Evolutionary conservation across 805 yeast genomes (phyloP), one percentile per base, ranked within the genome.

Genomic region (Ogataea henricii): DNA sequence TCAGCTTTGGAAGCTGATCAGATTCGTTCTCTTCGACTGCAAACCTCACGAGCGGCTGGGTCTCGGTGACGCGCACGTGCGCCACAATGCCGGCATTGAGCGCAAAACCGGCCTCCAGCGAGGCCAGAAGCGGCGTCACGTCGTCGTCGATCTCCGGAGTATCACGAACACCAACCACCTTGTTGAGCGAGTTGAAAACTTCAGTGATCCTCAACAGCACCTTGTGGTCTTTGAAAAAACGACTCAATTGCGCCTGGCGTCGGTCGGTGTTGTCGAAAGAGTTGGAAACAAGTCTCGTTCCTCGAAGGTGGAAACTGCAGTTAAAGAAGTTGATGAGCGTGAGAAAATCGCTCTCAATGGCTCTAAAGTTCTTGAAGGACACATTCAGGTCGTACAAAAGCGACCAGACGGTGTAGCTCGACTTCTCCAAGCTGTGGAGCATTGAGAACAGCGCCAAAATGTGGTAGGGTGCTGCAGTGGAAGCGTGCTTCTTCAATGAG

Each of bases 301-400:
- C 38, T 18, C 33, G 26, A 3, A 43, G 20, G 9, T 47, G 38
- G 29, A 50, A 46, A 22, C 50, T 37, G 43, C 36, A 41, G 14
- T 49, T 43, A 43, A 56, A 47, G 40, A 50, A 56, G 45, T 56
- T 56, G 40, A 54, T 42, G 22, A 56, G 39, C 12, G 56, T 54
- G 14, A 56, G 3, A 25, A 56, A 49, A 23, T 56, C 60, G 14
- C 53, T 47, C 22, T 52, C 58, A 8, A 44, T 25, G 23, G 53
- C 45, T 41, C 47, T 46, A 23, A 49, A 50, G 2, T 9, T 16
- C n/a, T 33, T 32, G 42, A 56, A 45, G 6, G 47, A 49, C 3
- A 47, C 18, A 40, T 52, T 52, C 13, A 56, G 38, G 25, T 54
- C 58, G 22, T 51, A 47, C n/a, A 56, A 43, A 17, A 55, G 35